Conservation (phyloP, 352 stramenopile genomes). For the Phytophthora citrophthora region DNA sequence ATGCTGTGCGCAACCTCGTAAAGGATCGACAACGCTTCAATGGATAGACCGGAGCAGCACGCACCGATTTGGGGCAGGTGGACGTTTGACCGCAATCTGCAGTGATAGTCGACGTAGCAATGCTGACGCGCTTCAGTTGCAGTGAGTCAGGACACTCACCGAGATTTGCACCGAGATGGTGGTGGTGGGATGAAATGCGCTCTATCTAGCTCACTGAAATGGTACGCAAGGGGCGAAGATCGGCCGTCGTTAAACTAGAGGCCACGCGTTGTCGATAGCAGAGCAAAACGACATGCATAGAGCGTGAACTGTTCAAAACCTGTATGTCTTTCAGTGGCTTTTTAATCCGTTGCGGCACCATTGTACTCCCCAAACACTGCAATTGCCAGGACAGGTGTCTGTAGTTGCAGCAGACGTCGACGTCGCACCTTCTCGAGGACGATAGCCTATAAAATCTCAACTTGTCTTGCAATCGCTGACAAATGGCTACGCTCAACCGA, state of each 20-base stretch:
- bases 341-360: conserved; percentile 10
- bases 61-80: conserved; percentile 22
- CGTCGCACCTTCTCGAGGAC: conserved; percentile 30
- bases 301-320: conserved; percentile 3
- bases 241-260: conserved; percentile 17
- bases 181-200: conserved; percentile 15
- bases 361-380: neutral
- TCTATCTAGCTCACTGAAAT: conserved; percentile 21
- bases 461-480: conserved; percentile 8
- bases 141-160: conserved; percentile 27
- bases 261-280: conserved; percentile 7
- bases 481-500: conserved; percentile 19
- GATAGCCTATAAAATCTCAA: conserved; percentile 22
- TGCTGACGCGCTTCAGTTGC: conserved; percentile 18
- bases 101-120: conserved; percentile 4
- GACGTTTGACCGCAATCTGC: conserved; percentile 24
- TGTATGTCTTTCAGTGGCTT: conserved; percentile 22
- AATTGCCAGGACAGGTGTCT: conserved; percentile 13
- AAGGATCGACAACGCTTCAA: conserved; percentile 28
- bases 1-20: conserved; percentile 21
- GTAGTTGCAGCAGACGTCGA: neutral
- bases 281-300: conserved; percentile 12
- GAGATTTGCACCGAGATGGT: conserved; percentile 32
- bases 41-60: conserved; percentile 32
- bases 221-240: conserved; percentile 26